Evolutionary conservation across 225 moss, liverwort and hornwort species (phyloP).

Genomic region (Marchantia polymorpha): DNA sequence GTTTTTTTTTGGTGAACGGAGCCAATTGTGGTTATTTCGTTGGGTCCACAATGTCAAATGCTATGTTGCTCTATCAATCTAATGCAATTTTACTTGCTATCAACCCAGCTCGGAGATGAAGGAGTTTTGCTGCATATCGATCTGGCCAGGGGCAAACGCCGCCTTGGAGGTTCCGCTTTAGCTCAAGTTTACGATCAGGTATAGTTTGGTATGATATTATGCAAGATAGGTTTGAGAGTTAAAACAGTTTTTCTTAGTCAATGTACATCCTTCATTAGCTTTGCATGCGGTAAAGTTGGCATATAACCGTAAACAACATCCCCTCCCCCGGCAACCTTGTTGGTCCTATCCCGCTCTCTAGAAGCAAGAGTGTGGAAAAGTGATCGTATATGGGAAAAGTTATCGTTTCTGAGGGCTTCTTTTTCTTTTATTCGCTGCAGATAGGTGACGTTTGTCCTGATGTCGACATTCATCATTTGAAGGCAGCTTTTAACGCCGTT

Average conservation of each 20-base stretch:
- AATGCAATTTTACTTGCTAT: background rate
- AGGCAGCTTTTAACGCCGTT: conserved; percentile 68
- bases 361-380: too few species aligned
- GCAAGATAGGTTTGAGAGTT: background rate
- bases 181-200: conserved; percentile 98
- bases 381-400: too few species aligned
- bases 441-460: conserved; percentile 85
- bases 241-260: background rate
- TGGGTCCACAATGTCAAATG: too few species aligned
- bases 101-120: conserved; percentile 64
- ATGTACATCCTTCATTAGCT: background rate
- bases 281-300: background rate
- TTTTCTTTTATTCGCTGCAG: conserved; percentile 36
- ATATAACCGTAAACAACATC: too few species aligned
- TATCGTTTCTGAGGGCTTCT: background rate
- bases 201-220: background rate
- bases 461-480: conserved; percentile 71
- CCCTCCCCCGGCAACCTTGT: background rate
- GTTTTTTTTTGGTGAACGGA: background rate
- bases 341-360: background rate
- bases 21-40: background rate
- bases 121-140: conserved; percentile 89
- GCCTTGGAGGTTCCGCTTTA: conserved; percentile 90
- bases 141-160: conserved; percentile 78
- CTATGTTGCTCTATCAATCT: background rate